These are phyloP conservation scores for Dactylorhiza incarnata DNA, from an alignment of 106 monocot genomes.

Conservation along the genomic window DNA sequence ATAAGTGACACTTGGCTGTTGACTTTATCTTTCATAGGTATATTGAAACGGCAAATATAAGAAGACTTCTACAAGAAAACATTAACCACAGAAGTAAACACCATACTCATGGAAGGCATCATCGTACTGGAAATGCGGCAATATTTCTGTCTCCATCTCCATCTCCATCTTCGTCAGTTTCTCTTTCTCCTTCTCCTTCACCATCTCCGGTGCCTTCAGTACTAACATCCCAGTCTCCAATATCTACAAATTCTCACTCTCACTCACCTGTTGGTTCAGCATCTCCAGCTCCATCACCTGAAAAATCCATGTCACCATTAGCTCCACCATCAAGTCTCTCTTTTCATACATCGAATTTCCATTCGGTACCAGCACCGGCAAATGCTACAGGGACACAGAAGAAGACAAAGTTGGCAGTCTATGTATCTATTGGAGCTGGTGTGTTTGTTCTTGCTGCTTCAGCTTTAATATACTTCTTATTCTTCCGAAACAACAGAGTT, in stretches of 20 bases:
- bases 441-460: conserved; percentile 16
- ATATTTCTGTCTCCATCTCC: conserved; percentile 2
- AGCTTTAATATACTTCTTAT: conserved; percentile 21
- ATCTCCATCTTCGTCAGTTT: background rate
- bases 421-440: conserved; percentile 25
- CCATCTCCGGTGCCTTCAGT: background rate
- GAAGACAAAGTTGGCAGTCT: conserved; percentile 13
- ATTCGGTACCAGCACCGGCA: background rate
- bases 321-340: background rate
- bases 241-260: background rate
- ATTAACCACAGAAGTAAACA: background rate
- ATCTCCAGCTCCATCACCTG: conserved; percentile 5
- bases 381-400: conserved; percentile 2
- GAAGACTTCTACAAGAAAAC: conserved; percentile 13
- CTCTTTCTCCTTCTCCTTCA: background rate
- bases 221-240: background rate
- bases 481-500: conserved; percentile 27
- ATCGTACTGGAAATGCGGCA: background rate
- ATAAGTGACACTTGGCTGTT: background rate
- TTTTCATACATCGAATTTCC: background rate
- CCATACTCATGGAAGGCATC: background rate
- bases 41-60: conserved; percentile 8
- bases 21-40: conserved; percentile 12
- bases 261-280: background rate
- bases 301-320: background rate